Evolutionary conservation across 1,284 basidiomycete species (phyloP).

Genomic region (Chondrostereum purpureum): DNA sequence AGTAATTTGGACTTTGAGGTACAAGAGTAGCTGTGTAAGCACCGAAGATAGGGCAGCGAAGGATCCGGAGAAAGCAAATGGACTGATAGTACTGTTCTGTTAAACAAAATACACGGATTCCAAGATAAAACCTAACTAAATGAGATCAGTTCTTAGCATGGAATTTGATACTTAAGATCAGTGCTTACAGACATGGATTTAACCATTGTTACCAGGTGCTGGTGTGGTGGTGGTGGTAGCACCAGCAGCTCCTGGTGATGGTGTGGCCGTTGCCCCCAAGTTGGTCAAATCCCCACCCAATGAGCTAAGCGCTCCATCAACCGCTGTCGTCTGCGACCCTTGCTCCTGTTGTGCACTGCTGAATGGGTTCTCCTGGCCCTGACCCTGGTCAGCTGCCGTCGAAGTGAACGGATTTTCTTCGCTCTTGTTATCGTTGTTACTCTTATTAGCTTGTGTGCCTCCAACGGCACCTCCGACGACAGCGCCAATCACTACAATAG

Average conservation of each 20-base stretch:
- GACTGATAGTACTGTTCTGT: no score
- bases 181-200: no score
- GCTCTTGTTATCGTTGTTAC: slow-evolving; percentile 8
- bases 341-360: neutral
- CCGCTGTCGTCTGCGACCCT: neutral
- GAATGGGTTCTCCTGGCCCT: neutral
- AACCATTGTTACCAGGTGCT: no score
- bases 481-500: slow-evolving; percentile 19
- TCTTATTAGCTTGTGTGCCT: slow-evolving; percentile 14
- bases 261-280: neutral
- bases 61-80: no score
- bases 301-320: neutral
- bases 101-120: no score
- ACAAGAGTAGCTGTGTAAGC: no score
- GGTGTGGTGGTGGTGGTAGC: no score
- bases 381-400: neutral
- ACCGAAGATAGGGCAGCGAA: no score
- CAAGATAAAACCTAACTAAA: no score
- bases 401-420: neutral
- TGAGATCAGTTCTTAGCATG: no score
- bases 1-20: no score
- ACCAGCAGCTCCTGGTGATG: neutral
- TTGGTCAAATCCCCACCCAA: neutral
- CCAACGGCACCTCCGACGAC: slow-evolving; percentile 23
- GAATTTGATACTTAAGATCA: no score